phyloP scores from a whole-genome alignment of 2,329 filamentous ascomycete species.

The Simplicillium sp. region DNA sequence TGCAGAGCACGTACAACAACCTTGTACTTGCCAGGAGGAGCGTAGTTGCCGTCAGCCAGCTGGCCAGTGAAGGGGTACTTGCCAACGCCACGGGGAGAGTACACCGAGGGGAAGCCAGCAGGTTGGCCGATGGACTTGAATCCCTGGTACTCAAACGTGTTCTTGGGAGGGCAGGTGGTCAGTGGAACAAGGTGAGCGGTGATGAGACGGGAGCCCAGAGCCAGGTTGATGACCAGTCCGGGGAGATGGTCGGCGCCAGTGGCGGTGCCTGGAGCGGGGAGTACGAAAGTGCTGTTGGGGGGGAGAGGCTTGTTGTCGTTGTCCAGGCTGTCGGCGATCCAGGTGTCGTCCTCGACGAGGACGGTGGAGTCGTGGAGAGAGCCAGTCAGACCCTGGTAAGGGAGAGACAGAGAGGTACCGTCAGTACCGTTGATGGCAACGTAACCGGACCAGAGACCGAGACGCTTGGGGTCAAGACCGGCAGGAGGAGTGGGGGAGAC shows the following conservation, averaged over 20 bases:
- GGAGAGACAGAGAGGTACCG: conserved; percentile 23
- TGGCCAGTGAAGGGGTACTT: conserved; percentile 32
- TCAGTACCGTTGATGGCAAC: conserved; percentile 28
- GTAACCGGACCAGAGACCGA: conserved; percentile 34
- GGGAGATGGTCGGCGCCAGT: conserved; percentile 24
- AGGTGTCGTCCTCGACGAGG: conserved; percentile 18
- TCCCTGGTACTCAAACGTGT: conserved; percentile 23
- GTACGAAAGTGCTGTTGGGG: conserved; percentile 27
- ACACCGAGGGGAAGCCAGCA: conserved; percentile 29
- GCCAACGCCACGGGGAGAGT: conserved; percentile 14
- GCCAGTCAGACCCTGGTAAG: conserved; percentile 27
- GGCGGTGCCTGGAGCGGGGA: conserved; percentile 29
- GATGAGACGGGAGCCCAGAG: conserved; percentile 34
- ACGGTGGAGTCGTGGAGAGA: conserved; percentile 22
- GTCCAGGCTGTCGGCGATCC: conserved; percentile 25
- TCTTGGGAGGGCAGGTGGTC: conserved; percentile 15
- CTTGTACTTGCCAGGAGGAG: conserved; percentile 38
- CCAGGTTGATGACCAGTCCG: conserved; percentile 27
- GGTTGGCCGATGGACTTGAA: conserved; percentile 32
- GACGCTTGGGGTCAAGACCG: conserved; percentile 16
- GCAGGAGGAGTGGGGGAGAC: conserved; percentile 33
- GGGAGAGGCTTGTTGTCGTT: conserved; percentile 13
- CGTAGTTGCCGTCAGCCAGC: conserved; percentile 35
- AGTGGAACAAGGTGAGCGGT: conserved; percentile 34
- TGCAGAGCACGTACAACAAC: conserved; percentile 37